phyloP scores from a whole-genome alignment of 345 rosid genomes.

The Ailanthus altissimus region DNA sequence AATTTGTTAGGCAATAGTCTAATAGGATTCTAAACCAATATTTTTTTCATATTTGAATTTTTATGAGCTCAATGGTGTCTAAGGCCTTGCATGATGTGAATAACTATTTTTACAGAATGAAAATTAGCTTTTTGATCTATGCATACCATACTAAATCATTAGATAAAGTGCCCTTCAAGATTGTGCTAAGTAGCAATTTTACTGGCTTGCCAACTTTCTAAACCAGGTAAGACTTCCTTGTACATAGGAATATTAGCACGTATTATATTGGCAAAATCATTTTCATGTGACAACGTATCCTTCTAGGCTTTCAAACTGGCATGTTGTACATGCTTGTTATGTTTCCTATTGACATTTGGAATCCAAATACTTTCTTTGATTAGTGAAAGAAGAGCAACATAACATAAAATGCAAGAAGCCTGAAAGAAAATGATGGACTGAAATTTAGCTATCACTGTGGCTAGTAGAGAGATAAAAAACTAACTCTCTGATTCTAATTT shows the following conservation, averaged over 20 bases:
- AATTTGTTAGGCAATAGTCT: not conserved
- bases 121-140: conserved; percentile 78
- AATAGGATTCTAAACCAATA: not conserved
- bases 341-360: conserved; percentile 87
- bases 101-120: conserved; percentile 4
- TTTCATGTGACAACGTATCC: conserved; percentile 53
- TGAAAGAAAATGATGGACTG: not conserved
- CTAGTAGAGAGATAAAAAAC: not conserved
- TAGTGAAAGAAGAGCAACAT: not conserved
- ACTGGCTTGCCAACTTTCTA: conserved; percentile 86
- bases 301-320: conserved; percentile 42
- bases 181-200: conserved; percentile 90
- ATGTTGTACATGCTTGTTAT: conserved; percentile 58
- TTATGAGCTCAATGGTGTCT: not conserved
- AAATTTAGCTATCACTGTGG: not conserved
- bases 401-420: not conserved
- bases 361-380: conserved; percentile 52
- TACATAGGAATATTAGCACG: conserved; percentile 66
- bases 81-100: conserved; percentile 9
- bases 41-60: not conserved
- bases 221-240: conserved; percentile 82
- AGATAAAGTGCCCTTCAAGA: conserved; percentile 86
- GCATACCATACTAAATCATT: conserved; percentile 86
- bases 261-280: conserved; percentile 61
- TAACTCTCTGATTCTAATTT: not conserved